Evolutionary conservation across 2,329 filamentous ascomycete species (phyloP).

Genomic region (Neopestalotiopsis sp.): DNA sequence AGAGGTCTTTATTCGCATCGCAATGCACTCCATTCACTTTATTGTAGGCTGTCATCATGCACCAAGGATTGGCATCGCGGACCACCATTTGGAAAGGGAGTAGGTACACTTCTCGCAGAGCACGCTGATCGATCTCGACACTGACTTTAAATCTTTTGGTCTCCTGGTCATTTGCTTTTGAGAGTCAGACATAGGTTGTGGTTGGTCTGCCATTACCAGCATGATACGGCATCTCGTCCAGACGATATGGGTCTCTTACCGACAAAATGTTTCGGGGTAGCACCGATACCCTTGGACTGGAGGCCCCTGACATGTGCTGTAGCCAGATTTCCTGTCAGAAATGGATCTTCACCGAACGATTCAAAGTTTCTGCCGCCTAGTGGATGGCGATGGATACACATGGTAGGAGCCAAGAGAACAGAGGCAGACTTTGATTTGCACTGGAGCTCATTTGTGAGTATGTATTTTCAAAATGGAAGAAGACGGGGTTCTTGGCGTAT

Average conservation of each 20-base stretch:
- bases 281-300: constrained; percentile 60
- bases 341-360: constrained; percentile 62
- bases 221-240: neutral
- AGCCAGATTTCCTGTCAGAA: constrained; percentile 59
- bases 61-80: constrained; percentile 54
- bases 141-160: constrained; percentile 62
- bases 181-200: neutral
- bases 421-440: constrained; percentile 61
- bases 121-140: constrained; percentile 58
- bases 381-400: constrained; percentile 67
- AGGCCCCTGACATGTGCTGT: constrained; percentile 60
- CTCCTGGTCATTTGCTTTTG: constrained; percentile 60
- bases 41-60: constrained; percentile 67
- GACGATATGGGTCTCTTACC: constrained; percentile 27
- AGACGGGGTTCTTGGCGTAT: neutral
- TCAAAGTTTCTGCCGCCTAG: constrained; percentile 66
- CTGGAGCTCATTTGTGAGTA: neutral
- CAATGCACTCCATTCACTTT: constrained; percentile 56
- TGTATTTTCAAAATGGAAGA: neutral
- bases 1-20: constrained; percentile 41
- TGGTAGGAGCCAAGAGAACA: constrained; percentile 65
- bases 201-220: neutral
- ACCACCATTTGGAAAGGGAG: constrained; percentile 63
- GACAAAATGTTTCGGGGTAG: constrained; percentile 65
- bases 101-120: constrained; percentile 63